A percentile compares a stretch with the other conserved stretches of the same genome.
phyloP scores from a whole-genome alignment of 2,329 filamentous ascomycete genomes.

The Ustulina deusta region DNA sequence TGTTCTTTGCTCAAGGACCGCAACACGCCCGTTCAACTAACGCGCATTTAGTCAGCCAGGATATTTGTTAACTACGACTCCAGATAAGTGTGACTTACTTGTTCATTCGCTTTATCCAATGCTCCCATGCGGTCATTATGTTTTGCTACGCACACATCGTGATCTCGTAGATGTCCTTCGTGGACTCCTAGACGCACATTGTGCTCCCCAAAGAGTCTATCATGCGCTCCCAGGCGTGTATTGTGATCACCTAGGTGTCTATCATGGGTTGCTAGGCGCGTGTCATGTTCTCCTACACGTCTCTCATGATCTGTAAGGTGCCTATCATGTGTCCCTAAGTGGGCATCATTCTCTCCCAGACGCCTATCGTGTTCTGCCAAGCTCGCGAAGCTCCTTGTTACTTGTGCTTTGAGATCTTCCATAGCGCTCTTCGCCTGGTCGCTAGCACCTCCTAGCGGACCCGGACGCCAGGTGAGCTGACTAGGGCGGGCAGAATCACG shows the following conservation, averaged over 20 bases:
- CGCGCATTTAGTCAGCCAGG: slow-evolving; percentile 18
- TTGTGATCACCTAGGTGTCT: slow-evolving; percentile 32
- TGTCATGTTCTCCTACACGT: slow-evolving; percentile 29
- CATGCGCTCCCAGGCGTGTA: slow-evolving; percentile 26
- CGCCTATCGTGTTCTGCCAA: slow-evolving; percentile 35
- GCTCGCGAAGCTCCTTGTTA: slow-evolving; percentile 36
- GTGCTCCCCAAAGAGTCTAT: slow-evolving; percentile 33
- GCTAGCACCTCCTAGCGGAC: slow-evolving; percentile 29
- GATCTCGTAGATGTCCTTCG: slow-evolving; percentile 28
- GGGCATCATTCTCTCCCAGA: slow-evolving; percentile 31
- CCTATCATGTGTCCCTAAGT: slow-evolving; percentile 17
- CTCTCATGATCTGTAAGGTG: slow-evolving; percentile 33
- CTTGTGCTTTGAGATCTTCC: slow-evolving; percentile 38
- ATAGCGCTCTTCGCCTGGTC: slow-evolving; percentile 35
- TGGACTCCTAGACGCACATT: slow-evolving; percentile 23
- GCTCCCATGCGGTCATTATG: slow-evolving; percentile 31
- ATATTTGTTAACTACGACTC: background rate
- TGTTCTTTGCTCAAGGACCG: slow-evolving; percentile 36
- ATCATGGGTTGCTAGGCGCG: slow-evolving; percentile 29
- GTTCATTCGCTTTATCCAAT: slow-evolving; percentile 34
- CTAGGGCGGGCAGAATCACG: slow-evolving; percentile 33
- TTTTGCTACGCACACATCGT: slow-evolving; percentile 33
- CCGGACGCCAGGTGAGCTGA: slow-evolving; percentile 38
- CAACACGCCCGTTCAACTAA: slow-evolving; percentile 32
- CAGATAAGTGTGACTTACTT: slow-evolving; percentile 23